phyloP scores from a whole-genome alignment of 306 rosid genomes.

The Cicer arietinum region DNA sequence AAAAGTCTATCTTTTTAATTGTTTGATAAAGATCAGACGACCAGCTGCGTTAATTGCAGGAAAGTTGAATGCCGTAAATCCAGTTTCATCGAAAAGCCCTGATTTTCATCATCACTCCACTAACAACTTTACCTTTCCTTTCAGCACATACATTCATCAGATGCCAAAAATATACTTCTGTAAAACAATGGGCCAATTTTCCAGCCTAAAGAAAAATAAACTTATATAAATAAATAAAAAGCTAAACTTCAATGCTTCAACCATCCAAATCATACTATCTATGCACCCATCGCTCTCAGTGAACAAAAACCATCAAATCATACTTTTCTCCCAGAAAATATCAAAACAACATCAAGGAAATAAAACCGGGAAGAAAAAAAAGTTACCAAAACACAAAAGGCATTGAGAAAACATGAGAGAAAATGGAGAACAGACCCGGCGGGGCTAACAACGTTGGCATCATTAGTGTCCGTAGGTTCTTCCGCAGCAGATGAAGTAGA shows the following conservation, averaged over 20 bases:
- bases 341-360: constrained; percentile 8
- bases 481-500: constrained; percentile 59
- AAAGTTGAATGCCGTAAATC: too few species aligned
- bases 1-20: too few species aligned
- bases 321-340: neutral
- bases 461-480: constrained; percentile 54
- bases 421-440: constrained; percentile 58
- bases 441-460: constrained; percentile 57
- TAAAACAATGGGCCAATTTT: constrained; percentile 8
- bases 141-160: constrained; percentile 20
- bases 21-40: too few species aligned
- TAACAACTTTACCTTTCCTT: constrained; percentile 31
- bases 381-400: neutral
- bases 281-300: neutral
- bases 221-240: neutral
- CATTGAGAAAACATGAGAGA: neutral
- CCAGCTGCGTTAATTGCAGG: too few species aligned
- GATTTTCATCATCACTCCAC: too few species aligned
- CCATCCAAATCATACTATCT: constrained; percentile 8
- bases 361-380: neutral
- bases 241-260: constrained; percentile 12
- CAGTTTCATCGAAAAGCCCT: too few species aligned
- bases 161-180: constrained; percentile 31
- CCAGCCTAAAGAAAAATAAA: neutral
- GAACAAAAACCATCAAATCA: constrained; percentile 5